Conservation (phyloP, 2,329 filamentous ascomycete species). For the Rugonectria rugulosa region DNA sequence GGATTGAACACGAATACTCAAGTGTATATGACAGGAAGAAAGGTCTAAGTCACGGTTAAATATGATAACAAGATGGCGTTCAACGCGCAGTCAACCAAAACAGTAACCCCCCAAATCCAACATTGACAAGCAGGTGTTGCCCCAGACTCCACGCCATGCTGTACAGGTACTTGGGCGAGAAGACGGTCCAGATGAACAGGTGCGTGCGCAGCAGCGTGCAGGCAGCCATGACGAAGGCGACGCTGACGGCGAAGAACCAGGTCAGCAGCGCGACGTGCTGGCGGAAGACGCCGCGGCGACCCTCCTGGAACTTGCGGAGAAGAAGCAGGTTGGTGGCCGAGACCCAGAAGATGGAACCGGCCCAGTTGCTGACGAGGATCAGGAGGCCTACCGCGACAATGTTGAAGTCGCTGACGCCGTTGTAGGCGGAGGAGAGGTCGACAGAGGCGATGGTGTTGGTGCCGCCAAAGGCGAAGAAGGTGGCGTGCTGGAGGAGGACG, state of each 20-base stretch:
- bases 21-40: conserved; percentile 1
- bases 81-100: conserved; percentile 57
- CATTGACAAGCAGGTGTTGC: conserved; percentile 79
- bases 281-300: conserved; percentile 44
- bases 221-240: conserved; percentile 83
- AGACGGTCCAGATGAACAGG: conserved; percentile 98
- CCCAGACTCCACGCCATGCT: conserved; percentile 86
- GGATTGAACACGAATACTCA: not conserved
- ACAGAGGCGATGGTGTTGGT: conserved; percentile 96
- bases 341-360: conserved; percentile 87
- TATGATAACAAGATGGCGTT: not conserved
- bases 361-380: conserved; percentile 91
- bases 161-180: conserved; percentile 95
- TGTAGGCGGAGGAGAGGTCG: conserved; percentile 93
- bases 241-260: conserved; percentile 70
- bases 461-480: conserved; percentile 90
- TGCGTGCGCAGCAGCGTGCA: conserved; percentile 86
- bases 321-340: conserved; percentile 70
- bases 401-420: conserved; percentile 85
- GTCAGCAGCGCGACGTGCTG: conserved; percentile 72
- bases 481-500: conserved; percentile 79
- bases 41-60: not conserved
- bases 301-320: conserved; percentile 46
- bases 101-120: conserved; percentile 66
- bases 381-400: conserved; percentile 81